Percentiles rank a stretch among this genome's conserved stretches.
Evolutionary conservation across 73 alveolate genomes (phyloP).

Genomic region (Symbiodinium pilosum): DNA sequence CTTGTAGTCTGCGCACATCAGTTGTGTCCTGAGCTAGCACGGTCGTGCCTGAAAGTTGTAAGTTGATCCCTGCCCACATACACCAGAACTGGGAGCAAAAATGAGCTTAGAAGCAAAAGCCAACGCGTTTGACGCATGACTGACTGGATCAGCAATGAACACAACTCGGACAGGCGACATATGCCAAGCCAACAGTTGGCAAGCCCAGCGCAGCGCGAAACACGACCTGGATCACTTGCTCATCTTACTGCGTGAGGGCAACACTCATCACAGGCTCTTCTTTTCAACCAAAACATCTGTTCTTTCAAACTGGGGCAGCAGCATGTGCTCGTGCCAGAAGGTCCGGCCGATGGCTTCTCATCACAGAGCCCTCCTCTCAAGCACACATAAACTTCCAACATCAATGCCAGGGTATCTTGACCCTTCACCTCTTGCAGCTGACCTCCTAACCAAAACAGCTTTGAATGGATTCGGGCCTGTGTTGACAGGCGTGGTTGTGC

Average conservation of each 20-base stretch:
- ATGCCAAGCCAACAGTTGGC: not conserved
- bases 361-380: not conserved
- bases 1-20: not conserved
- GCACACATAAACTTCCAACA: not conserved
- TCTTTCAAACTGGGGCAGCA: too few relatives aligned
- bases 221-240: not conserved
- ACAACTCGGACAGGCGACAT: too few relatives aligned
- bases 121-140: too few relatives aligned
- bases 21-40: not conserved
- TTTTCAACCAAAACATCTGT: too few relatives aligned
- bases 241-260: too few relatives aligned
- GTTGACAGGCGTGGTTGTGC: slow-evolving; percentile 58
- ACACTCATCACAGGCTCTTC: too few relatives aligned
- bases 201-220: not conserved
- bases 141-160: not conserved
- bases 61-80: too few relatives aligned
- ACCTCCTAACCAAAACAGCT: not conserved
- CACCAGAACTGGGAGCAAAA: too few relatives aligned
- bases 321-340: not conserved
- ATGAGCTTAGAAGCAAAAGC: too few relatives aligned
- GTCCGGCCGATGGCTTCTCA: slow-evolving; percentile 8
- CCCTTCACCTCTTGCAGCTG: too few relatives aligned
- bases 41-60: not conserved
- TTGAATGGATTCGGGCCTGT: not conserved
- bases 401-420: too few relatives aligned